Conservation (phyloP, 2,329 filamentous ascomycete species). For the Fusarium verticillioides region DNA sequence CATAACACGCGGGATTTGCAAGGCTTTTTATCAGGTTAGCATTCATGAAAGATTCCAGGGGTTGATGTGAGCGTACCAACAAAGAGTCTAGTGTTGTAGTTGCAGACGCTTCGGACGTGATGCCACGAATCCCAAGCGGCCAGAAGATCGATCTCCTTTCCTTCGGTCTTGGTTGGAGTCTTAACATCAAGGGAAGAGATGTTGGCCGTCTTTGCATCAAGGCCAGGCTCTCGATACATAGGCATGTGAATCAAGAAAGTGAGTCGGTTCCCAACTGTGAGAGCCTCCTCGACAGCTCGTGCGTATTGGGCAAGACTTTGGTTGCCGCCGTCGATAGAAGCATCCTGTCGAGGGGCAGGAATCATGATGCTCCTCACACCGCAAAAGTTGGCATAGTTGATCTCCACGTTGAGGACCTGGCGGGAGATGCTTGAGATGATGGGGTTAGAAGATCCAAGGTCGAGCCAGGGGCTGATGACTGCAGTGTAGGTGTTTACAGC, state of each 20-base stretch:
- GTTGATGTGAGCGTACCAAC: constrained; percentile 73
- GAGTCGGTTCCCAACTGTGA: constrained; percentile 79
- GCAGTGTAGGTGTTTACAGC: constrained; percentile 79
- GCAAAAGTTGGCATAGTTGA: constrained; percentile 96
- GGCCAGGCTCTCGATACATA: constrained; percentile 79
- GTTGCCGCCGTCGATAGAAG: constrained; percentile 61
- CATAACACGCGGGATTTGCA: constrained; percentile 68
- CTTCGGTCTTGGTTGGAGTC: constrained; percentile 44
- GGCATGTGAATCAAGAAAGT: constrained; percentile 84
- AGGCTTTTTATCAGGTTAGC: constrained; percentile 51
- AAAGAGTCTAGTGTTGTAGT: constrained; percentile 82
- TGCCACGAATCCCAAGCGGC: constrained; percentile 96
- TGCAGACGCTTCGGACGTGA: constrained; percentile 83
- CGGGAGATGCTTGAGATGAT: constrained; percentile 86
- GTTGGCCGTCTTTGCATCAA: constrained; percentile 63
- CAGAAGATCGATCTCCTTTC: constrained; percentile 73
- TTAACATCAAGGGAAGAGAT: constrained; percentile 59
- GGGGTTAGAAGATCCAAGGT: constrained; percentile 84
- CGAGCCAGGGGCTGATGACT: constrained; percentile 91
- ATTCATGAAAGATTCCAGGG: background rate
- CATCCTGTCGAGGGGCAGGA: constrained; percentile 76
- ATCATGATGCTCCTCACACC: constrained; percentile 87
- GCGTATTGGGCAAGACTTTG: constrained; percentile 79
- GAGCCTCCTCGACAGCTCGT: constrained; percentile 82
- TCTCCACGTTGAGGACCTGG: constrained; percentile 89